A percentile compares a stretch with the other conserved stretches of the same genome.
phyloP scores from a whole-genome alignment of 352 stramenopile species.

The Pythium oligandrum region DNA sequence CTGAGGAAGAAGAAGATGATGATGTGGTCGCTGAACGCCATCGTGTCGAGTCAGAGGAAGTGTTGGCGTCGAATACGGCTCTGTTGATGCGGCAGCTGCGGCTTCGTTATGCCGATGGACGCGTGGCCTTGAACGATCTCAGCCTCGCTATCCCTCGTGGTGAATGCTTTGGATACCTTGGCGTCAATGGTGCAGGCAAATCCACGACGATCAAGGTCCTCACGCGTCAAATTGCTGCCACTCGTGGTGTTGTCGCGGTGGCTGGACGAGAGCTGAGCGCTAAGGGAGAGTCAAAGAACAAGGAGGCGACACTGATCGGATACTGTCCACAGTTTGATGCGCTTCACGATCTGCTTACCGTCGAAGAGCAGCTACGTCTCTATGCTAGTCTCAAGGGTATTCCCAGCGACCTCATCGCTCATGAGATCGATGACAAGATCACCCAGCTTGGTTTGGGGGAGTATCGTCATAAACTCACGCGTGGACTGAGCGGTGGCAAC shows the following conservation, averaged over 20 bases:
- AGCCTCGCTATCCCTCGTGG: constrained; percentile 64
- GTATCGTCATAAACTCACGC: constrained; percentile 43
- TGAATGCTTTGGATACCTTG: constrained; percentile 75
- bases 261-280: constrained; percentile 40
- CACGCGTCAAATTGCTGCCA: constrained; percentile 32
- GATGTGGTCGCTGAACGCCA: constrained; percentile 16
- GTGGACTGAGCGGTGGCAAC: constrained; percentile 77
- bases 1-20: constrained; percentile 10
- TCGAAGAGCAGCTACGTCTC: constrained; percentile 88
- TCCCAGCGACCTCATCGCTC: constrained; percentile 19
- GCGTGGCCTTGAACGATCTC: constrained; percentile 46
- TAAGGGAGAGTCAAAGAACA: neutral
- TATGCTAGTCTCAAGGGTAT: constrained; percentile 89
- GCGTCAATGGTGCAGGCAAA: constrained; percentile 75
- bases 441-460: constrained; percentile 42
- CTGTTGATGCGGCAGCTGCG: constrained; percentile 37
- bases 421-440: constrained; percentile 56
- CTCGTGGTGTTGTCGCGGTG: constrained; percentile 44
- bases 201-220: constrained; percentile 44
- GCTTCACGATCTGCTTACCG: constrained; percentile 91
- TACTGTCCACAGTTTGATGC: constrained; percentile 94
- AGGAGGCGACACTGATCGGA: constrained; percentile 52
- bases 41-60: constrained; percentile 14
- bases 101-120: constrained; percentile 30
- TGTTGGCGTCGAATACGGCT: constrained; percentile 10